Evolutionary conservation across 2,329 filamentous ascomycete genomes (phyloP).

Genomic region (Beauveria medogensis): DNA sequence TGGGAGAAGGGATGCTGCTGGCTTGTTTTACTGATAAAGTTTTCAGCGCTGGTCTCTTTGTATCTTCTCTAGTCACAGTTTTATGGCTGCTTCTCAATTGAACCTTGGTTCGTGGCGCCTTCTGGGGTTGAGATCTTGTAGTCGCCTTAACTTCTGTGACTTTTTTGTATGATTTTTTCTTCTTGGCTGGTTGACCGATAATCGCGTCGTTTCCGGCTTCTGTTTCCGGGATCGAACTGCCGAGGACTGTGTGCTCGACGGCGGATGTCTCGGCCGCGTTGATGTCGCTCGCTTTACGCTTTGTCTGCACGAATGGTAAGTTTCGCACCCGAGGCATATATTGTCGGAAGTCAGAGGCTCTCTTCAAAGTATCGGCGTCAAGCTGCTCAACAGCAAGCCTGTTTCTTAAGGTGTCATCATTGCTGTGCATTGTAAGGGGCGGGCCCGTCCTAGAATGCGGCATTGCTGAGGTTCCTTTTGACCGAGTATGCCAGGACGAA

Average conservation of each 20-base stretch:
- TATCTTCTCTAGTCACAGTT: not conserved
- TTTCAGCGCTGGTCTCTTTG: not conserved
- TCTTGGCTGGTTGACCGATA: not conserved
- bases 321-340: conserved; percentile 8
- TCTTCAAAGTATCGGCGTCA: not conserved
- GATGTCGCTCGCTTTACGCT: not conserved
- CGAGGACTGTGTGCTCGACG: not conserved
- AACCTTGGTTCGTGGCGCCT: not conserved
- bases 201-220: not conserved
- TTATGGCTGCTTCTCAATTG: not conserved
- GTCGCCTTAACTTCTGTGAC: no score
- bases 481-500: not conserved
- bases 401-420: no score
- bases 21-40: not conserved
- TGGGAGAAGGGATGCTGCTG: not conserved
- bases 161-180: not conserved
- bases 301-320: not conserved
- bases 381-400: not conserved
- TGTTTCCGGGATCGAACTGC: not conserved
- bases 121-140: not conserved
- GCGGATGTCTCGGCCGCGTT: not conserved
- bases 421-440: no score
- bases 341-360: conserved; percentile 18
- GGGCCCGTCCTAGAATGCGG: not conserved
- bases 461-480: not conserved